Base-by-base conservation (phyloP, 352 stramenopile species). In the Globisporangium nodosum region DNA sequence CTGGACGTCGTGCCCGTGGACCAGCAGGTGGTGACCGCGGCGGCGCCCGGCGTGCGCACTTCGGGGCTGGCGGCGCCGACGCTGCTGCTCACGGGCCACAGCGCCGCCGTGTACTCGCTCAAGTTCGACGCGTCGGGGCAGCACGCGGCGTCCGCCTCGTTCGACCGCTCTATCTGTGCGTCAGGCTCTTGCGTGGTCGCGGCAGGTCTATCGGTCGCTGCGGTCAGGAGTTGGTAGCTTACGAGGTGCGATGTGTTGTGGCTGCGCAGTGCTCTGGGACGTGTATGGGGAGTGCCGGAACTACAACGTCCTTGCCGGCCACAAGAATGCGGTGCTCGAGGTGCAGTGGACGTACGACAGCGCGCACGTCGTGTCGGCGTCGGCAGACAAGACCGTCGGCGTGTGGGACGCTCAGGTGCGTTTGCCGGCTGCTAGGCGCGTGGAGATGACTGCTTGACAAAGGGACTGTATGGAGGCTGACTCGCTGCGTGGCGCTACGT, bases 321-420 rank as follows among this genome's bases (percentile, higher is more conserved):
- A 99, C 71, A 98, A 98, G 75, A 99, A 98, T 71, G 94, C 95
- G 6, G 86, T 98, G 31, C 59, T 98, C 27, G 88, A 98, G 69
- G 71, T 97, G 12, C 78, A 94, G 54, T 99, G 92, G 86, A 94
- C 81, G 9, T 91, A 91, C 62, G 87, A 97, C 74, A 90, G 81
- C 43, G 63, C 82, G 42, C 79, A 87, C 39, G 55, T 99, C 33
- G 75, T 96, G 24, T 97, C 92, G 8, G 87, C 85, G 20, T 97
- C 88, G 53, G 95, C 94, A 5, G 96, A 98, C 72, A 97, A 97
- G 66, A 96, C 87, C 3, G 66, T 97, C 30, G 86, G 75, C n/a
- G 54, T 94, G 7, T 94, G 87, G 85, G 87, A 96, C 54, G 81
- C 74, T 3, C 66, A 80, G 71, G 73, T 80, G 16, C 27, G 66